Percentiles rank a stretch among this genome's conserved stretches.
Evolutionary conservation across 768 basidiomycete genomes (phyloP).

Genomic region (Asterophora lycoperdoides): DNA sequence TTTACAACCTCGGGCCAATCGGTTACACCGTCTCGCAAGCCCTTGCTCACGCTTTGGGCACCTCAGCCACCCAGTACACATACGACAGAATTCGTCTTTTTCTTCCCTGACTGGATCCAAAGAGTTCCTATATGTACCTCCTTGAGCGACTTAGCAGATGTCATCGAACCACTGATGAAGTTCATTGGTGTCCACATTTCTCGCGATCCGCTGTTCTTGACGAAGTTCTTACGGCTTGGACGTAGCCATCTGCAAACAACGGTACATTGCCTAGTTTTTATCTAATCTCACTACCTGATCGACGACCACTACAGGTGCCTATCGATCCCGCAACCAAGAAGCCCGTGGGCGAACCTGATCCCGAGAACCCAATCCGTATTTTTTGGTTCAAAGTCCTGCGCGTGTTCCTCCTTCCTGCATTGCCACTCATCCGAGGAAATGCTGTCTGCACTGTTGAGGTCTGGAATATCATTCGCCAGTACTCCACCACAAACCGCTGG

Average conservation of each 20-base stretch:
- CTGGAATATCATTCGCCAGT: constrained; percentile 84
- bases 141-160: constrained; percentile 65
- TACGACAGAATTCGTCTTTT: constrained; percentile 79
- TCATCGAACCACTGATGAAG: constrained; percentile 75
- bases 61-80: constrained; percentile 80
- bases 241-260: constrained; percentile 56
- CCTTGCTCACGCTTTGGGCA: constrained; percentile 67
- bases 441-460: constrained; percentile 88
- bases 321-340: constrained; percentile 62
- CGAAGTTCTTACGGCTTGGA: constrained; percentile 78
- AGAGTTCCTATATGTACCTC: constrained; percentile 61
- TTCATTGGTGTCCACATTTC: constrained; percentile 80
- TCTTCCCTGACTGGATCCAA: constrained; percentile 82
- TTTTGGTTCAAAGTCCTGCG: constrained; percentile 86
- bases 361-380: constrained; percentile 54
- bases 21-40: constrained; percentile 52
- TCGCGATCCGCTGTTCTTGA: constrained; percentile 72
- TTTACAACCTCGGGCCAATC: constrained; percentile 56
- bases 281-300: not conserved
- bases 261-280: constrained; percentile 26
- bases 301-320: constrained; percentile 30
- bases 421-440: constrained; percentile 81
- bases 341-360: constrained; percentile 48
- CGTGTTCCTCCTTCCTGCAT: constrained; percentile 76
- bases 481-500: constrained; percentile 80